Evolutionary conservation across 2,329 filamentous ascomycete species (phyloP).

Genomic region (Cercospora brassicicola): DNA sequence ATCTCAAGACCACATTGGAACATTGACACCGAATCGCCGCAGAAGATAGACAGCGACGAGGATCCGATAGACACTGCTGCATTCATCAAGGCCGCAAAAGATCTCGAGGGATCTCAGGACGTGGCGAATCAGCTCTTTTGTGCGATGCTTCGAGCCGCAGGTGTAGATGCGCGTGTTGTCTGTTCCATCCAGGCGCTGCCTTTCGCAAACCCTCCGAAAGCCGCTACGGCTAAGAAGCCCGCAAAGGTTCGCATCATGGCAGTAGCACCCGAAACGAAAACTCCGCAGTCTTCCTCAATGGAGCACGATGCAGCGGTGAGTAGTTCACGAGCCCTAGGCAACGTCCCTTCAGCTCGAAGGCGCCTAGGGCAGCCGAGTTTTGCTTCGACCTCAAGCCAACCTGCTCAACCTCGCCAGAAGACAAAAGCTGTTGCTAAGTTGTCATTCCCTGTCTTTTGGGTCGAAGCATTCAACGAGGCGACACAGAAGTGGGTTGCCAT

Average conservation of each 20-base stretch:
- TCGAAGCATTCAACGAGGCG: constrained; percentile 82
- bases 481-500: constrained; percentile 90
- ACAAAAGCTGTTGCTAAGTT: constrained; percentile 63
- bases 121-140: constrained; percentile 89
- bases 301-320: constrained; percentile 31
- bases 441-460: constrained; percentile 84
- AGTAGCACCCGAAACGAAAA: constrained; percentile 27
- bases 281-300: constrained; percentile 18
- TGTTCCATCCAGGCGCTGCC: constrained; percentile 85
- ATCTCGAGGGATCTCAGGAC: constrained; percentile 78
- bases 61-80: constrained; percentile 52
- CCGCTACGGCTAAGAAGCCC: constrained; percentile 45
- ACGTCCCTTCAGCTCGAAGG: constrained; percentile 35
- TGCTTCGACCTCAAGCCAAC: constrained; percentile 2
- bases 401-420: constrained; percentile 33
- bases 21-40: constrained; percentile 56
- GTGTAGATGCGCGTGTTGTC: constrained; percentile 77
- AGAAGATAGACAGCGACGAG: constrained; percentile 14
- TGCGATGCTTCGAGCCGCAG: constrained; percentile 77
- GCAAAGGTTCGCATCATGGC: constrained; percentile 40
- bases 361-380: constrained; percentile 39
- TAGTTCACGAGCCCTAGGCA: constrained; percentile 26
- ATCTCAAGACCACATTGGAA: constrained; percentile 70
- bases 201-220: constrained; percentile 57
- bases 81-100: constrained; percentile 69